These are phyloP conservation scores for Curvularia hawaiiensis DNA, from an alignment of 2,329 filamentous ascomycete species.

Conservation along the genomic window DNA sequence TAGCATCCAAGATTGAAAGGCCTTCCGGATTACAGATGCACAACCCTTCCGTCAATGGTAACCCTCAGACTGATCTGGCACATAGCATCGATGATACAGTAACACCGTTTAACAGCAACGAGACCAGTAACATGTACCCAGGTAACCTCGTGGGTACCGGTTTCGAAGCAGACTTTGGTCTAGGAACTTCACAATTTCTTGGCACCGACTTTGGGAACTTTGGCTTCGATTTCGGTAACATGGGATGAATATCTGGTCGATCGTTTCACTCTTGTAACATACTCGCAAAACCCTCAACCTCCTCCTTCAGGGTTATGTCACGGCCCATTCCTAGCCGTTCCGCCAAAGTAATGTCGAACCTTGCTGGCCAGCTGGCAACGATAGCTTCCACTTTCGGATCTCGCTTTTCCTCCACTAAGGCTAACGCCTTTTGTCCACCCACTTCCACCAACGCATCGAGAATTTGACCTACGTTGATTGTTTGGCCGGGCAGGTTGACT, in stretches of 20 bases:
- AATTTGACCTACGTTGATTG: background rate
- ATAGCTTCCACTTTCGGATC: background rate
- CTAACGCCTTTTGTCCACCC: background rate
- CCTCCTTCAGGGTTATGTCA: background rate
- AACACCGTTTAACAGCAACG: background rate
- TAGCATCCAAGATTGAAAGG: constrained; percentile 5
- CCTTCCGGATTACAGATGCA: background rate
- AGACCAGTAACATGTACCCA: background rate
- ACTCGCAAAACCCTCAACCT: background rate
- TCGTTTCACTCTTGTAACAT: background rate
- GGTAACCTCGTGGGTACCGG: background rate
- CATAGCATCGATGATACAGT: background rate
- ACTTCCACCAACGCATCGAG: background rate
- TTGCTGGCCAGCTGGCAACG: background rate
- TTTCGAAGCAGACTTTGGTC: background rate
- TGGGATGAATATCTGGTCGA: background rate
- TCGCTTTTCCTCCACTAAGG: background rate
- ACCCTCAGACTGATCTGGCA: background rate
- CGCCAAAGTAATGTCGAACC: background rate
- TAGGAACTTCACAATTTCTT: background rate
- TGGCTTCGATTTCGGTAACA: background rate
- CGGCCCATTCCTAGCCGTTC: background rate
- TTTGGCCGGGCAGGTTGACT: background rate
- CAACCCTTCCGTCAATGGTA: background rate
- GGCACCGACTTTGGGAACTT: background rate